Percentiles rank a stretch among this genome's conserved stretches.
Conservation (phyloP, 2,329 filamentous ascomycete genomes). For the Paecilomyces variotii region DNA sequence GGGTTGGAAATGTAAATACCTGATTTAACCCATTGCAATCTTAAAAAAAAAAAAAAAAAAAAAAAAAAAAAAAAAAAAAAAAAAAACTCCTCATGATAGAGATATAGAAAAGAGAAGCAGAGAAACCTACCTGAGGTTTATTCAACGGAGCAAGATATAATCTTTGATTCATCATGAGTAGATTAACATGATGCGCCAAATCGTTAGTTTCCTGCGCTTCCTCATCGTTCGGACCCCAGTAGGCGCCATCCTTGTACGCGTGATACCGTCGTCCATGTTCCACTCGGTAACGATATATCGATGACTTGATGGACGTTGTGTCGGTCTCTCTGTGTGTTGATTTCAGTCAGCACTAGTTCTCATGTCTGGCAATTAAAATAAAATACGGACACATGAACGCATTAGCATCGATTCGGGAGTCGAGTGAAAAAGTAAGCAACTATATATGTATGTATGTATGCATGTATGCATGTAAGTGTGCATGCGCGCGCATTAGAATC, state of each 20-base stretch:
- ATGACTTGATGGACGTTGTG: background rate
- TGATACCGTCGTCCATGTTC: constrained; percentile 3
- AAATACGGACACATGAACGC: background rate
- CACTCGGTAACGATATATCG: background rate
- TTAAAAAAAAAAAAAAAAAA: background rate
- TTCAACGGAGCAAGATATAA: background rate
- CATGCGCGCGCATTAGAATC: background rate
- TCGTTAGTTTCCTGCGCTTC: constrained; percentile 4
- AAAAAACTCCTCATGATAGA: background rate
- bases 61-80: background rate
- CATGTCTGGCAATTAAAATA: background rate
- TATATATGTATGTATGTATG: background rate
- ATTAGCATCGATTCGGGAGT: background rate
- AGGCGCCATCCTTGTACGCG: constrained; percentile 2
- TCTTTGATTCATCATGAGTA: constrained; percentile 30
- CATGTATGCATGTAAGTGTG: background rate
- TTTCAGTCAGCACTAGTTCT: background rate
- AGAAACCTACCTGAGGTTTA: background rate
- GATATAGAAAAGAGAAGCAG: no score
- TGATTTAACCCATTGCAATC: no score
- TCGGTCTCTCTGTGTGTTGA: background rate
- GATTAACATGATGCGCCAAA: constrained; percentile 29
- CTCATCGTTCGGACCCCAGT: constrained; percentile 4
- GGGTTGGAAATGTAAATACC: no score
- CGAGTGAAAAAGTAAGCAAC: no score